Evolutionary conservation across 768 basidiomycete species (phyloP).

Genomic region (Cystobasidium onofrii): DNA sequence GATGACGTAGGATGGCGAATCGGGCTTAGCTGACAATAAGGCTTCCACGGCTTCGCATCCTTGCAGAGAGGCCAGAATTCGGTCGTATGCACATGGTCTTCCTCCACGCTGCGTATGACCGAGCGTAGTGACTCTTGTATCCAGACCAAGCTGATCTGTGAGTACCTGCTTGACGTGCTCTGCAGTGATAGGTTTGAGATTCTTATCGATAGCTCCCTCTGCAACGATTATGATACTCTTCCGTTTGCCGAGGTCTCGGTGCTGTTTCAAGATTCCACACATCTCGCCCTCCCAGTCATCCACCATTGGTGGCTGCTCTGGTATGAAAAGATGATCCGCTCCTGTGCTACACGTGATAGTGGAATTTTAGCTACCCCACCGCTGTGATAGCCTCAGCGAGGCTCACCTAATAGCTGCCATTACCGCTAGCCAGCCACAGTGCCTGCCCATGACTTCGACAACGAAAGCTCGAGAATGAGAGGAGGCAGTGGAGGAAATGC

Average conservation of each 20-base stretch:
- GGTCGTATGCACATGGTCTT: conserved; percentile 81
- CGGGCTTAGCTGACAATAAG: conserved; percentile 71
- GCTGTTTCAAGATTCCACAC: conserved; percentile 80
- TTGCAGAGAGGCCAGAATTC: conserved; percentile 91
- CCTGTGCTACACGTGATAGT: no score
- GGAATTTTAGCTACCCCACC: no score
- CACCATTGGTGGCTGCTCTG: conserved; percentile 71
- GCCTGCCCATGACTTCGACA: conserved; percentile 97
- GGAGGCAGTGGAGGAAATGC: conserved; percentile 90
- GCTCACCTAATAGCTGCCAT: conserved; percentile 79
- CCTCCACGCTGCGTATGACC: conserved; percentile 97
- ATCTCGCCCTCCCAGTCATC: conserved; percentile 85
- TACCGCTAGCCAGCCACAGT: conserved; percentile 97
- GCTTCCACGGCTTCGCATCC: conserved; percentile 87
- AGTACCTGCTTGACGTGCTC: conserved; percentile 86
- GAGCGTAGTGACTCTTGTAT: conserved; percentile 90
- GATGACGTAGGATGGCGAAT: conserved; percentile 95
- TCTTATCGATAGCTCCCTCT: conserved; percentile 81
- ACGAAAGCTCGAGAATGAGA: conserved; percentile 97
- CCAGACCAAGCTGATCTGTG: conserved; percentile 73
- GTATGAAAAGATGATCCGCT: conserved; percentile 96
- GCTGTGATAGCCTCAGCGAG: background rate
- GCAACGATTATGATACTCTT: conserved; percentile 98
- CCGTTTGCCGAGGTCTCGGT: conserved; percentile 82
- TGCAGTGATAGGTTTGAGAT: conserved; percentile 83